Conservation (phyloP, 2,329 filamentous ascomycete genomes). For the Pseudogymnoascus sp. region DNA sequence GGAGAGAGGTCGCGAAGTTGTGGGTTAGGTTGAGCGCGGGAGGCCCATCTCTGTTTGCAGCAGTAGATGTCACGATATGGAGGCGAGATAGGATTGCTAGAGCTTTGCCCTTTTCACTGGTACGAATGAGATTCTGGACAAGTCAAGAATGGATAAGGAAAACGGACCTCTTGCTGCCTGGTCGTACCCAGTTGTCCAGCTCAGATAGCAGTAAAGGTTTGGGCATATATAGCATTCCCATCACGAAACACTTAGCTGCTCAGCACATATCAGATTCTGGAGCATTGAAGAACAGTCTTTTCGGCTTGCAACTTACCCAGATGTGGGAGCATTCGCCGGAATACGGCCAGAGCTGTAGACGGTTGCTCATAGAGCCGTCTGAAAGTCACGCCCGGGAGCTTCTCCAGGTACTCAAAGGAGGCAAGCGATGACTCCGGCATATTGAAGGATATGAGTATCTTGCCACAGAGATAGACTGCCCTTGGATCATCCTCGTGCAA, state of each 20-base stretch:
- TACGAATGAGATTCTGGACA: slow-evolving; percentile 9
- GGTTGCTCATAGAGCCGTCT: slow-evolving; percentile 90
- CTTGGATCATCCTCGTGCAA: slow-evolving; percentile 8
- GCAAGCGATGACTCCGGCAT: slow-evolving; percentile 42
- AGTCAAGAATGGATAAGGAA: slow-evolving; percentile 4
- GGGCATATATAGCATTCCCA: slow-evolving; percentile 88
- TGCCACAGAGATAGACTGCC: background rate
- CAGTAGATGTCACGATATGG: slow-evolving; percentile 70
- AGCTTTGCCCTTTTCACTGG: slow-evolving; percentile 72
- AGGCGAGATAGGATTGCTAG: slow-evolving; percentile 72
- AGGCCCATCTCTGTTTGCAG: slow-evolving; percentile 50
- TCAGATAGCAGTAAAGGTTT: slow-evolving; percentile 69
- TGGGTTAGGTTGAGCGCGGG: slow-evolving; percentile 68
- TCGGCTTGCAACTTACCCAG: slow-evolving; percentile 48
- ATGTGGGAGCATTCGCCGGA: slow-evolving; percentile 92
- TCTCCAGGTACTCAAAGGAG: slow-evolving; percentile 85
- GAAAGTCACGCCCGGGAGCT: slow-evolving; percentile 81
- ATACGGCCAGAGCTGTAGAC: slow-evolving; percentile 89
- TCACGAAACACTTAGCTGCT: slow-evolving; percentile 85
- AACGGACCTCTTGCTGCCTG: slow-evolving; percentile 48
- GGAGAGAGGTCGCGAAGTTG: slow-evolving; percentile 75
- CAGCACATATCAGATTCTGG: slow-evolving; percentile 9
- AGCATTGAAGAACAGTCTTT: slow-evolving; percentile 11
- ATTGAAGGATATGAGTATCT: slow-evolving; percentile 13
- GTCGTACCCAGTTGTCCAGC: slow-evolving; percentile 77